Percentiles rank a stretch among this genome's conserved stretches.
These are phyloP conservation scores for Cucumis melo DNA, from an alignment of 306 rosid species.

Conservation along the genomic window DNA sequence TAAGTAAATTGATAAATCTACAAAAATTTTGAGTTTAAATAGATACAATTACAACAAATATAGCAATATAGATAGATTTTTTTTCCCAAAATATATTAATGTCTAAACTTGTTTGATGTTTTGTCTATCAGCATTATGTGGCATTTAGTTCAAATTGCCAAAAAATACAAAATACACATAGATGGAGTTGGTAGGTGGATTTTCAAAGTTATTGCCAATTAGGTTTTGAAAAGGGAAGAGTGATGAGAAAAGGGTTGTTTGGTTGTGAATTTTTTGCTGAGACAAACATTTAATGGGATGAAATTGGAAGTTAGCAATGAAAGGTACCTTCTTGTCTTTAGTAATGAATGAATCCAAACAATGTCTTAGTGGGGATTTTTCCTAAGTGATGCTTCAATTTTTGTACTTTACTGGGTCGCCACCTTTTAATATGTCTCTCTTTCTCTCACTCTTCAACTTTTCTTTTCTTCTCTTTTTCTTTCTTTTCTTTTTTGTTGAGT, in stretches of 20 bases:
- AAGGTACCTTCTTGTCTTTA: conserved; percentile 3
- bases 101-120: not conserved
- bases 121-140: too few species aligned
- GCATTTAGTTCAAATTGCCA: not conserved
- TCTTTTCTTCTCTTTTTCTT: too few species aligned
- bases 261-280: not conserved
- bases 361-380: conserved; percentile 7
- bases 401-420: not conserved
- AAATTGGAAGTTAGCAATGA: conserved; percentile 2
- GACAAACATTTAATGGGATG: not conserved
- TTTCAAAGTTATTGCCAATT: not conserved
- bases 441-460: not conserved
- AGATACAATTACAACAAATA: too few species aligned
- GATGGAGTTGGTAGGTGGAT: conserved; percentile 5
- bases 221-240: not conserved
- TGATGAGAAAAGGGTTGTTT: not conserved
- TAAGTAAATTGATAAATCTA: too few species aligned
- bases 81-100: not conserved
- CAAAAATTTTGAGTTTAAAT: too few species aligned
- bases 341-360: not conserved
- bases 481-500: too few species aligned
- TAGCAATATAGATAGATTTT: too few species aligned
- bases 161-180: not conserved
- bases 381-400: conserved; percentile 2
- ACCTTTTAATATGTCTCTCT: not conserved